Percentiles rank a stretch among this genome's conserved stretches.
Conservation (phyloP, 768 basidiomycete species). For the Gymnopilus dilepis region DNA sequence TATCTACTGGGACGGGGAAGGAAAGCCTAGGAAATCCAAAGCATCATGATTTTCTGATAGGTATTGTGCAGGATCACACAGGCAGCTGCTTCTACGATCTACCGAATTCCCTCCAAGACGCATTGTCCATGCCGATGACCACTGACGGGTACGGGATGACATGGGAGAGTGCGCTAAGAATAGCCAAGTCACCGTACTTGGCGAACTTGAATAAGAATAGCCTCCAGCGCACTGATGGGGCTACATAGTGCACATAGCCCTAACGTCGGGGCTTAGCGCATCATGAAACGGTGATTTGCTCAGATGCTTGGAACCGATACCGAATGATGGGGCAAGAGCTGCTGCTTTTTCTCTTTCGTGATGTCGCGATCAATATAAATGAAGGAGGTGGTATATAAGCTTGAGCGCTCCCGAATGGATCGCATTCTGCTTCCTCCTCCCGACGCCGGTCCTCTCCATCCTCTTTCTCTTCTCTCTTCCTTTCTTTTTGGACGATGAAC, state of each 20-base stretch:
- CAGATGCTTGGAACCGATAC: not conserved
- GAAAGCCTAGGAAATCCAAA: no score
- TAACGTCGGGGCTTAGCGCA: not conserved
- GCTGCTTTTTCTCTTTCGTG: not conserved
- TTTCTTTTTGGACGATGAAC: not conserved
- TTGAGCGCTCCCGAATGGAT: not conserved
- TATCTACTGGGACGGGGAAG: not conserved
- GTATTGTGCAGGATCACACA: no score
- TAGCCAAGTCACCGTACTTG: not conserved
- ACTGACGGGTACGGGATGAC: no score
- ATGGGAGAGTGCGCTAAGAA: not conserved
- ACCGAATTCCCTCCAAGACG: no score
- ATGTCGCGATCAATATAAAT: no score
- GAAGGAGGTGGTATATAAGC: not conserved
- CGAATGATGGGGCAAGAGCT: slow-evolving; percentile 1
- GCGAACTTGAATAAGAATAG: not conserved
- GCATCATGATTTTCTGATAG: not conserved
- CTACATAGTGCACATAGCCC: not conserved
- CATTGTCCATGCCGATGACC: no score
- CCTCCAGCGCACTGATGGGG: not conserved
- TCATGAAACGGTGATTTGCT: not conserved
- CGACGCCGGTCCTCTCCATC: not conserved
- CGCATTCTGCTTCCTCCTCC: no score
- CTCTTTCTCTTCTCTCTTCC: not conserved
- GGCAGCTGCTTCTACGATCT: no score